Percentiles rank a stretch among this genome's conserved stretches.
These are phyloP conservation scores for Pseudogymnoascus sp. DNA, from an alignment of 2,329 filamentous ascomycete genomes.

Conservation along the genomic window DNA sequence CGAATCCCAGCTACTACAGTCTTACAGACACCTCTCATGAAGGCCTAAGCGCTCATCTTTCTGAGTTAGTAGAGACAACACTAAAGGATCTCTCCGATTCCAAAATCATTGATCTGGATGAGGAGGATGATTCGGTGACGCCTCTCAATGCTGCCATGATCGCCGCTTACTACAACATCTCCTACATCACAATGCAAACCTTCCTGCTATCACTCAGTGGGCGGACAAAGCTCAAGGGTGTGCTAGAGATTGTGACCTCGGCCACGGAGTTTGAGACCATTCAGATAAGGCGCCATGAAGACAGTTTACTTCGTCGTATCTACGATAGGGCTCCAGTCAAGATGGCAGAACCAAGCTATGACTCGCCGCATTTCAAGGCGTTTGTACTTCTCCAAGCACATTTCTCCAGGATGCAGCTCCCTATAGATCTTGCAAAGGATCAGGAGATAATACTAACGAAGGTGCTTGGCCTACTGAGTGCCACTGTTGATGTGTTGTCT, in stretches of 20 bases:
- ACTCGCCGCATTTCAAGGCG: constrained; percentile 97
- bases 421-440: constrained; percentile 91
- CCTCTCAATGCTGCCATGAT: constrained; percentile 97
- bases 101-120: constrained; percentile 92
- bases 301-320: constrained; percentile 77
- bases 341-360: constrained; percentile 77
- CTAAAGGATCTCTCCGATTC: constrained; percentile 85
- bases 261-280: constrained; percentile 95
- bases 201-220: constrained; percentile 85
- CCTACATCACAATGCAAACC: constrained; percentile 98
- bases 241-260: constrained; percentile 93
- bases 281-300: constrained; percentile 89
- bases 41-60: constrained; percentile 86
- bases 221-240: constrained; percentile 90
- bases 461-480: constrained; percentile 79
- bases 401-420: constrained; percentile 94
- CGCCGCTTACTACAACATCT: constrained; percentile 97
- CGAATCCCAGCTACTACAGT: constrained; percentile 95
- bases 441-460: constrained; percentile 83
- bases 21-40: constrained; percentile 84
- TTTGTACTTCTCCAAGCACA: constrained; percentile 96
- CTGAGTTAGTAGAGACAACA: constrained; percentile 88
- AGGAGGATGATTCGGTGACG: constrained; percentile 82
- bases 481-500: constrained; percentile 88
- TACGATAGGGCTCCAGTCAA: constrained; percentile 94